Evolutionary conservation across 148 eudicot species (phyloP), one percentile per base, ranked within the genome.

Genomic region (Rheum nobile): DNA sequence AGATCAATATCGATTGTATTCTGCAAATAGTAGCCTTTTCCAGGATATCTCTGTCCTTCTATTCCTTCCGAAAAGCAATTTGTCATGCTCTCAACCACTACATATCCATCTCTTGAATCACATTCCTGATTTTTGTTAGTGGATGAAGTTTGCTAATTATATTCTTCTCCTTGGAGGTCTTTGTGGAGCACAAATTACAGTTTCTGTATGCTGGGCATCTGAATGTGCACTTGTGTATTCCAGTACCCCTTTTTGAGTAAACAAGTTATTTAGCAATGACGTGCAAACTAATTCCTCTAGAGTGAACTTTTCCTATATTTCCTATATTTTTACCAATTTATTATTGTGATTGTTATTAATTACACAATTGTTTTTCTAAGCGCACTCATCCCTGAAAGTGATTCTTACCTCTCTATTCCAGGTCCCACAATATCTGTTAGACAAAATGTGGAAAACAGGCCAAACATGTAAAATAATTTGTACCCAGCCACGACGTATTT

Each of bases 341-440:
- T 54, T 7, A 54, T 3, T 54, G 31, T 57, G 67, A 3, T 57
- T 65, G 41, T 34, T 34, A 65, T 65, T 65, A 34, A 22, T 57
- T n/a, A 12, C 28, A 54, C 28, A 22, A 22, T 54, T 54, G 8
- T 21, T 5, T 29, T 61, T 12, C 35, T 29, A 31, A 65, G 4
- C 6, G 13, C 39, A 65, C 10, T 29, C 32, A 14, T 65, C 11
- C 31, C 0, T 10, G 1, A 59, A 59, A 59, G 67, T 26, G 67
- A 26, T 26, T 26, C 2, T 59, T 59, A 29, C 22, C 55, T 22
- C 1, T 65, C 38, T 28, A 13, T 65, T 65, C 22, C 85, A 94
- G 98, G 98, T 94, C 71, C 98, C 97, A 38, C 98, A 94, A 77
- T 91, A 76, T 88, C 80, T 94, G 68, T 80, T 91, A 77, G 98